Conservation (phyloP, 805 yeast species). For the Zygoascus biomembranicola region DNA sequence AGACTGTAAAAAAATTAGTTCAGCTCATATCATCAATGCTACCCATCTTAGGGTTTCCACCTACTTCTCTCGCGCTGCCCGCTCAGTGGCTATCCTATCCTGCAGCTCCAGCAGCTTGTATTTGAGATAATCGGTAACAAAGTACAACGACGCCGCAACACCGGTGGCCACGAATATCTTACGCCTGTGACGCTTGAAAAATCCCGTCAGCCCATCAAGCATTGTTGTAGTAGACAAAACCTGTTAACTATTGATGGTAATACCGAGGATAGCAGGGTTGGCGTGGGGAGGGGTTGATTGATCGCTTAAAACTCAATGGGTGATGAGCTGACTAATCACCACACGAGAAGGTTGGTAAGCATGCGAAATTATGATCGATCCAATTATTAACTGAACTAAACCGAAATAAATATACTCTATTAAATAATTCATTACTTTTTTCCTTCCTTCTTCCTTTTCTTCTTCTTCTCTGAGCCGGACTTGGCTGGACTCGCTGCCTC, state of each 20-base stretch:
- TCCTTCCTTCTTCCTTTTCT: constrained; percentile 1
- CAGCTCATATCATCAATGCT: neutral
- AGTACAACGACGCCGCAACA: constrained; percentile 37
- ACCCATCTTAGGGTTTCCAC: neutral
- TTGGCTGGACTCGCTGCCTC: neutral
- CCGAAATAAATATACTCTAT: too few relatives aligned
- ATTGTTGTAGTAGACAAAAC: constrained; percentile 6
- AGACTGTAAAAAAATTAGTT: constrained; percentile 31
- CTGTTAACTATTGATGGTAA: too few relatives aligned
- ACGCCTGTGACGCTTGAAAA: constrained; percentile 38
- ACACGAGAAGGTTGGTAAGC: too few relatives aligned
- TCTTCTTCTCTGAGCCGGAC: neutral
- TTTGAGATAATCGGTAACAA: constrained; percentile 36
- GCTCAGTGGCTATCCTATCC: constrained; percentile 45
- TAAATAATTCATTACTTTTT: neutral
- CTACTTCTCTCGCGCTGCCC: constrained; percentile 48
- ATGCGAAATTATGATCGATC: too few relatives aligned
- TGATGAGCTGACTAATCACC: neutral
- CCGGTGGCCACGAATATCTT: constrained; percentile 39
- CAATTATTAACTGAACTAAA: too few relatives aligned
- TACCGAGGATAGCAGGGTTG: neutral
- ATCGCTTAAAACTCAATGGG: neutral
- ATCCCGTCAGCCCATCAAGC: constrained; percentile 27
- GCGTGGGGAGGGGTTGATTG: neutral
- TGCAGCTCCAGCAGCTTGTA: constrained; percentile 43